Evolutionary conservation across 805 yeast genomes (phyloP), one percentile per base, ranked within the genome.

Genomic region (Ogataea saltuana): DNA sequence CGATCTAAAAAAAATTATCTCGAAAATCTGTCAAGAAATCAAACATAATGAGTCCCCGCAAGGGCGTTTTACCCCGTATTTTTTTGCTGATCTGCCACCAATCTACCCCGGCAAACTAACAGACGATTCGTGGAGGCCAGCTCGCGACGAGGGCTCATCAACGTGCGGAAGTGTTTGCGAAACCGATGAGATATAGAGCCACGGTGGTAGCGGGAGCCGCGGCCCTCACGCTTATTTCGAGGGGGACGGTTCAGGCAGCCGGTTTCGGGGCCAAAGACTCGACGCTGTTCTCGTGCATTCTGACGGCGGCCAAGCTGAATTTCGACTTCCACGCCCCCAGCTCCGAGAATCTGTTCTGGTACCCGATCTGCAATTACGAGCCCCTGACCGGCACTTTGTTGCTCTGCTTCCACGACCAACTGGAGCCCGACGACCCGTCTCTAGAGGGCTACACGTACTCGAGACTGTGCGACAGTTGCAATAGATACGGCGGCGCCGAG

Each of bases 321-420:
- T 60, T 45, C 38, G 63, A 59, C 21, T 58, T 33, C 42, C 2
- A n/a, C 8, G n/a, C 47, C 1, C 52, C 51, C 4, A 28, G 31
- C n/a, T 21, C 21, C 6, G 13, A 33, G 7, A 51, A 38, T 34
- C 18, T 33, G 10, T 58, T 52, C 17, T 61, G 63, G 61, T 41
- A 33, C 21, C 49, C 59, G 3, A 25, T 44, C 12, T 61, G 65
- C 42, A 40, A 33, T 13, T 57, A 59, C 39, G 58, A 54, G 32
- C 65, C 65, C 1, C 33, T 53, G 4, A 21, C 50, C 19, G 62
- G 60, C 0, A 57, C 64, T 1, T 16, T 56, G 12, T 34, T 57
- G n/a, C 11, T 49, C 4, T 61, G 65, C 41, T 48, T 58, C 21
- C 35, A 53, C n/a, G 56, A 56, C 6, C 44, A 48, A 7, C 5